These are phyloP conservation scores for Auricularia sp. DNA, from an alignment of 768 basidiomycete species.

Conservation along the genomic window DNA sequence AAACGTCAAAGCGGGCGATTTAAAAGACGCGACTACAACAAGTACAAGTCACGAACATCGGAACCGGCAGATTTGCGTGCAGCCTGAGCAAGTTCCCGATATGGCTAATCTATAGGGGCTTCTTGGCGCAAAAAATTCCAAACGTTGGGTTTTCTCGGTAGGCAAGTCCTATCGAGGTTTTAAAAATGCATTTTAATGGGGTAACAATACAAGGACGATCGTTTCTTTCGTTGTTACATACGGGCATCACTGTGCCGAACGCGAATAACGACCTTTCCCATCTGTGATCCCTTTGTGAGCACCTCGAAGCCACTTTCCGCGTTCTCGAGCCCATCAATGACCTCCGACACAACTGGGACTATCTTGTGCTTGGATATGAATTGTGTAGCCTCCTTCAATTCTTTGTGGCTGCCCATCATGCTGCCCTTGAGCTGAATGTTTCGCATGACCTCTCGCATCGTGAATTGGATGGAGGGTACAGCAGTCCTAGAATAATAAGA, in stretches of 20 bases:
- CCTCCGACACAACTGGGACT: conserved; percentile 57
- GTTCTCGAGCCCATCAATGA: conserved; percentile 53
- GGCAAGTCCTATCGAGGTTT: no score
- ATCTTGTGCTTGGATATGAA: conserved; percentile 61
- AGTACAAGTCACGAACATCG: background rate
- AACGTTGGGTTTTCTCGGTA: no score
- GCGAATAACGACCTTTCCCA: conserved; percentile 66
- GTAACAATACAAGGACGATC: background rate
- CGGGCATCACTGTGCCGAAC: conserved; percentile 15
- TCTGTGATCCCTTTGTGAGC: conserved; percentile 53
- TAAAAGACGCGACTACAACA: background rate
- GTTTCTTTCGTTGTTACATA: background rate
- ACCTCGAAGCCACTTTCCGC: conserved; percentile 64
- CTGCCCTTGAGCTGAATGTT: conserved; percentile 65
- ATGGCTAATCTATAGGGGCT: background rate
- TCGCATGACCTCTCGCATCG: conserved; percentile 69
- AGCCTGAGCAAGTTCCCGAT: background rate
- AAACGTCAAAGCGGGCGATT: background rate
- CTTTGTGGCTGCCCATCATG: conserved; percentile 67
- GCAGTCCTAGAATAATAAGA: conserved; percentile 40
- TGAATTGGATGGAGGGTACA: conserved; percentile 46
- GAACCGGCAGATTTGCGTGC: background rate
- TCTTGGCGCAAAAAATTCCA: no score
- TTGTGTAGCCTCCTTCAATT: conserved; percentile 58
- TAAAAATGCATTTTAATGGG: no score